Conservation (phyloP, 2,329 filamentous ascomycete genomes). For the Calonectria pseudoreteaudii region DNA sequence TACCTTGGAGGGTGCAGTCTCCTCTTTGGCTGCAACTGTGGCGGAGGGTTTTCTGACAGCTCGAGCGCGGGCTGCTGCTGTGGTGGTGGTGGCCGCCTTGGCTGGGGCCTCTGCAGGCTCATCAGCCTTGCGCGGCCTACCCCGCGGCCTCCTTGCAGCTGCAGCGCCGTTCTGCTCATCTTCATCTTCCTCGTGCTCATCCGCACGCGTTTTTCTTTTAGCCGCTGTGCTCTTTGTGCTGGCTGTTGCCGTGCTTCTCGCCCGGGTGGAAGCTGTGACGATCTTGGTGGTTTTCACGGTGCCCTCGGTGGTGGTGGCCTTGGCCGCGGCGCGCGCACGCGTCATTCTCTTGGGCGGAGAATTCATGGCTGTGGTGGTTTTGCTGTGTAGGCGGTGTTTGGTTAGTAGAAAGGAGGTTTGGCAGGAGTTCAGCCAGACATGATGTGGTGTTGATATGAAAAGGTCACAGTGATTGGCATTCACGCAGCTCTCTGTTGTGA, state of each 20-base stretch:
- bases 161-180: slow-evolving; percentile 49
- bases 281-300: slow-evolving; percentile 57
- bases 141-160: slow-evolving; percentile 55
- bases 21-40: slow-evolving; percentile 37
- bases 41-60: slow-evolving; percentile 43
- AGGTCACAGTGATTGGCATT: neutral
- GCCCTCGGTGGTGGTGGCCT: slow-evolving; percentile 50
- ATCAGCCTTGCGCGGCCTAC: slow-evolving; percentile 55
- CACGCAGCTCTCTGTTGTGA: slow-evolving; percentile 34
- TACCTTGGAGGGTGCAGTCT: slow-evolving; percentile 46
- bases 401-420: slow-evolving; percentile 40
- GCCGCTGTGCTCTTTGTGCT: slow-evolving; percentile 50
- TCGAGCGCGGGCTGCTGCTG: slow-evolving; percentile 41
- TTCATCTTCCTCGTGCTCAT: slow-evolving; percentile 64
- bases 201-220: slow-evolving; percentile 64
- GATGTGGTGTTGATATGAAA: slow-evolving; percentile 35
- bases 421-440: slow-evolving; percentile 40
- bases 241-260: slow-evolving; percentile 54
- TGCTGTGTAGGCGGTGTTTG: slow-evolving; percentile 23
- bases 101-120: slow-evolving; percentile 38
- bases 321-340: slow-evolving; percentile 60
- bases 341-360: slow-evolving; percentile 72
- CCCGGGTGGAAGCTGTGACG: slow-evolving; percentile 61
- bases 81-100: slow-evolving; percentile 28
- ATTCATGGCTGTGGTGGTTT: slow-evolving; percentile 57